Evolutionary conservation across 345 rosid genomes (phyloP).

Genomic region (Iberis pinnata): DNA sequence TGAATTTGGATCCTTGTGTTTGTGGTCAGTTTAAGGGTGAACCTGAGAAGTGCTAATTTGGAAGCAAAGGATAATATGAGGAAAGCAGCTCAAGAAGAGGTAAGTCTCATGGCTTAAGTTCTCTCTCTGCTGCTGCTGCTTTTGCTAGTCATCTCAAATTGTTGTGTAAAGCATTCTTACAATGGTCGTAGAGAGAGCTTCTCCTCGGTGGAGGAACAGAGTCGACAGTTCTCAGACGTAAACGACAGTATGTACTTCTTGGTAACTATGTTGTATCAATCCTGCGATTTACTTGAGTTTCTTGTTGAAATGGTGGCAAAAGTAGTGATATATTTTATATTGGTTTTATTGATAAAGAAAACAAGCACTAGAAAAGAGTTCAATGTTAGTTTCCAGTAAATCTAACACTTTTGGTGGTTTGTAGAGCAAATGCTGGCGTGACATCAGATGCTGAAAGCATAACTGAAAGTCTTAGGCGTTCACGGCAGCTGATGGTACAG

Average conservation of each 20-base stretch:
- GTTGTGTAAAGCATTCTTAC: conserved; percentile 6
- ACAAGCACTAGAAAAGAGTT: not conserved
- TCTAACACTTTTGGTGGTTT: conserved; percentile 9
- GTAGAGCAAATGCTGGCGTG: conserved; percentile 91
- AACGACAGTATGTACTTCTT: conserved; percentile 62
- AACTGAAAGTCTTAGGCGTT: conserved; percentile 91
- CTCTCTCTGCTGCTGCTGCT: not conserved
- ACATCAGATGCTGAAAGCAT: conserved; percentile 95
- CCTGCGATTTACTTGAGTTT: not conserved
- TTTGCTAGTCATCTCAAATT: too few relatives aligned
- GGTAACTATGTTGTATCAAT: not conserved
- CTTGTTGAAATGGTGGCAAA: conserved; percentile 1
- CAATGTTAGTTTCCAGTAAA: not conserved
- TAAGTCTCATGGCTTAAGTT: conserved; percentile 15
- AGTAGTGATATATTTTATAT: too few relatives aligned
- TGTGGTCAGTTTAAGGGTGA: conserved; percentile 52
- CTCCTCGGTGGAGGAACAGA: conserved; percentile 94
- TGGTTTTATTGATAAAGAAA: not conserved
- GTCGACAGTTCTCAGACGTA: conserved; percentile 77
- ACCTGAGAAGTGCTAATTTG: conserved; percentile 79
- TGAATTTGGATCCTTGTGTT: too few relatives aligned
- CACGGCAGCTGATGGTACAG: conserved; percentile 95
- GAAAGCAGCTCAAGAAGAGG: conserved; percentile 84
- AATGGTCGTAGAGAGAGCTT: conserved; percentile 64
- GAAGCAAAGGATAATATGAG: conserved; percentile 83